phyloP scores from a whole-genome alignment of 2,329 filamentous ascomycete genomes.

The Diaporthe batatas region DNA sequence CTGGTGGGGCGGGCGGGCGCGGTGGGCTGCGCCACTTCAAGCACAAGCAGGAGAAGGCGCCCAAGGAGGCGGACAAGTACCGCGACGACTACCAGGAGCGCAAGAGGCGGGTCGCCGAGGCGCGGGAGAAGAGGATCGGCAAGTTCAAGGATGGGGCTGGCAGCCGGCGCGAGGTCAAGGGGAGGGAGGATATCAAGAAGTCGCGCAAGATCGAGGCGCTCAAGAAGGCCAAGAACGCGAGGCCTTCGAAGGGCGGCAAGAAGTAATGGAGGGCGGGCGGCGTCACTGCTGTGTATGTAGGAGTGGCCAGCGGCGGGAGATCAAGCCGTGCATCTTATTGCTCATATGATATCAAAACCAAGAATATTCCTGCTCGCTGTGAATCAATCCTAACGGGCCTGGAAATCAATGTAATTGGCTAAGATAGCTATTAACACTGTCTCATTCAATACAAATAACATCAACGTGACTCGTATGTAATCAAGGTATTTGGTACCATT shows the following conservation, averaged over 20 bases:
- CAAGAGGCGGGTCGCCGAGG: conserved; percentile 90
- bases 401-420: too few relatives aligned
- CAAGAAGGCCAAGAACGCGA: conserved; percentile 87
- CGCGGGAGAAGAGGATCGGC: conserved; percentile 85
- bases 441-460: too few relatives aligned
- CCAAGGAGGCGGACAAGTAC: conserved; percentile 93
- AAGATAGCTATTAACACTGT: too few relatives aligned
- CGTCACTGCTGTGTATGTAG: too few relatives aligned
- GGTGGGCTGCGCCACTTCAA: conserved; percentile 73
- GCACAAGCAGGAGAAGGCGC: conserved; percentile 88
- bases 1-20: conserved; percentile 51
- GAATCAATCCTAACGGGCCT: too few relatives aligned
- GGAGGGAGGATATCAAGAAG: conserved; percentile 86
- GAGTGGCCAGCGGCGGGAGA: neutral
- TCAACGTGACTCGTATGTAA: too few relatives aligned
- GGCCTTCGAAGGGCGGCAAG: conserved; percentile 72
- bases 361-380: too few relatives aligned
- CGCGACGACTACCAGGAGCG: conserved; percentile 90
- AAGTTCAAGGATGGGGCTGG: conserved; percentile 79
- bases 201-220: conserved; percentile 82
- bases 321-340: too few relatives aligned
- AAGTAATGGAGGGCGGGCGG: neutral
- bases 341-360: too few relatives aligned
- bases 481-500: too few relatives aligned
- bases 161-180: conserved; percentile 83